Percentiles rank a stretch among this genome's conserved stretches.
Evolutionary conservation across 1,284 basidiomycete genomes (phyloP).

Genomic region (Termitomyces sp.): DNA sequence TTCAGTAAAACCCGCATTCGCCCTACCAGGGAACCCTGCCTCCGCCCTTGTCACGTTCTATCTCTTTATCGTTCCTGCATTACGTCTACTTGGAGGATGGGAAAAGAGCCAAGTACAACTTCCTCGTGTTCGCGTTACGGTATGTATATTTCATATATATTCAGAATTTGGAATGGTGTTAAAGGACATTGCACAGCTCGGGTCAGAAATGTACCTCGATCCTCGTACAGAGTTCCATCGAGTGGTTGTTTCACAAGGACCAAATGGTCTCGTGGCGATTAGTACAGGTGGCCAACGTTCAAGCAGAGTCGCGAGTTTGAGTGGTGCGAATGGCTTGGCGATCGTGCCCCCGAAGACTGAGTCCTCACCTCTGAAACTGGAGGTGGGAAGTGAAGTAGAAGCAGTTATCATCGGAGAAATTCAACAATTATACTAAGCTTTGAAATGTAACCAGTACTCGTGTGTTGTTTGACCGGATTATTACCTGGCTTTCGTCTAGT

Average conservation of each 20-base stretch:
- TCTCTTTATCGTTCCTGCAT: constrained; percentile 78
- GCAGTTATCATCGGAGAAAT: constrained; percentile 69
- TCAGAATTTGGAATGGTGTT: neutral
- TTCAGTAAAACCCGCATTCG: constrained; percentile 64
- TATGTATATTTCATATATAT: constrained; percentile 25
- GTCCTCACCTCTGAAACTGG: constrained; percentile 36
- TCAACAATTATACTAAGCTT: neutral
- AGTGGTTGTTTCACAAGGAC: constrained; percentile 49
- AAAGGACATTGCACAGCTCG: constrained; percentile 36
- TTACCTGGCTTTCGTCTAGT: neutral
- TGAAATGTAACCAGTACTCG: neutral
- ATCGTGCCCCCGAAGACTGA: constrained; percentile 50
- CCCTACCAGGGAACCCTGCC: constrained; percentile 86
- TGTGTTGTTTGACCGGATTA: neutral
- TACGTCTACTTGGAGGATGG: constrained; percentile 73
- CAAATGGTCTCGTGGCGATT: constrained; percentile 53
- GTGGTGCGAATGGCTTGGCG: constrained; percentile 73
- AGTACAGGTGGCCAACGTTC: constrained; percentile 86
- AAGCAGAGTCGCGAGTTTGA: constrained; percentile 71
- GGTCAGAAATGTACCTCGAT: constrained; percentile 62
- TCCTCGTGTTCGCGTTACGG: constrained; percentile 64
- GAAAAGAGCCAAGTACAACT: constrained; percentile 48
- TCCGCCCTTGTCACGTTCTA: constrained; percentile 86
- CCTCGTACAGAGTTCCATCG: constrained; percentile 80
- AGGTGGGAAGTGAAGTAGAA: constrained; percentile 48